Evolutionary conservation across 148 eudicot genomes (phyloP).

Genomic region (Rhododendron kiyosumense): DNA sequence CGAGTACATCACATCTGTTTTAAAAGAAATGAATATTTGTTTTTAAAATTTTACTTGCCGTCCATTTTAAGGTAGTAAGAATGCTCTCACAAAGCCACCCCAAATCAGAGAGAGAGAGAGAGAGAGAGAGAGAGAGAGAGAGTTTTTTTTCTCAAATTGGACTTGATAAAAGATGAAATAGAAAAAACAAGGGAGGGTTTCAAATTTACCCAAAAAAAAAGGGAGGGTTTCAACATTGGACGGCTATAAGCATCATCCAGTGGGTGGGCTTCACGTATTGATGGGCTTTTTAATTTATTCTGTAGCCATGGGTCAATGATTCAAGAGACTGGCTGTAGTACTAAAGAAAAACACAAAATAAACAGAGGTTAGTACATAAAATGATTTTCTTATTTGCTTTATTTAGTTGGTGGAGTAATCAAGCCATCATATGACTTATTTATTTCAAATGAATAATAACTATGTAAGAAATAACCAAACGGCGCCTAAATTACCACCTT

Average conservation of each 20-base stretch:
- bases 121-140: no score
- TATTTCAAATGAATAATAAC: no score
- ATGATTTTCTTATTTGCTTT: not conserved
- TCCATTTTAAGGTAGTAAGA: not conserved
- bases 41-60: not conserved
- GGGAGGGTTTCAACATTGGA: constrained; percentile 5
- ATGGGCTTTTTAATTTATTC: not conserved
- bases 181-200: no score
- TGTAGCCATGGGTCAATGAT: not conserved
- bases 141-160: not conserved
- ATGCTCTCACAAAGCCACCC: not conserved
- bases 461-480: no score
- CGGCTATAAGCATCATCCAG: constrained; percentile 6
- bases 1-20: not conserved
- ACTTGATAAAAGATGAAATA: not conserved
- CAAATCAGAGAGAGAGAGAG: no score
- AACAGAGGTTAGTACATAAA: not conserved
- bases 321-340: not conserved
- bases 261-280: constrained; percentile 2
- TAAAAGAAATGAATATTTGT: no score
- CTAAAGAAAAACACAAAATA: not conserved
- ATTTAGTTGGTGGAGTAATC: not conserved
- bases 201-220: not conserved
- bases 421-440: not conserved
- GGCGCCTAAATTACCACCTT: no score